These are phyloP conservation scores for Pelargonium cotyledonis DNA, from an alignment of 441 rosid species.

Conservation along the genomic window DNA sequence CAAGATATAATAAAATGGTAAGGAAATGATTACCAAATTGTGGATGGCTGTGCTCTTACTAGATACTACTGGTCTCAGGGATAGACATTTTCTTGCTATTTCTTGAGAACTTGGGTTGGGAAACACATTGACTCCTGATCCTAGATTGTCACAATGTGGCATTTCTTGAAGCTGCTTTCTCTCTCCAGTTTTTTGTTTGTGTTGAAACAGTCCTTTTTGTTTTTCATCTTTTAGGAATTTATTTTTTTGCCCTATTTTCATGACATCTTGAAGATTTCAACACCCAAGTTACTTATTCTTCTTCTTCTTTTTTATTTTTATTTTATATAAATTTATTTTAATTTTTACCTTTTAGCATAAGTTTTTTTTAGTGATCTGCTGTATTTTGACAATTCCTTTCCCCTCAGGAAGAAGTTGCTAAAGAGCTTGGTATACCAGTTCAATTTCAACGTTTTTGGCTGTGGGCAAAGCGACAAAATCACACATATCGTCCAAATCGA, in stretches of 20 bases:
- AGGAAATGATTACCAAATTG: neutral
- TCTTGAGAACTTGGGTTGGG: neutral
- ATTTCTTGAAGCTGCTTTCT: neutral
- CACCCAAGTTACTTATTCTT: neutral
- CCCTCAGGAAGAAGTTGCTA: conserved; percentile 46
- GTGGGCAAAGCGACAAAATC: conserved; percentile 52
- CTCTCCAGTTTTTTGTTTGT: neutral
- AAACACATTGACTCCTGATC: neutral
- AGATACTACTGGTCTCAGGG: neutral
- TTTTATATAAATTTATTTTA: no score
- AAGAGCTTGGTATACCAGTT: conserved; percentile 42
- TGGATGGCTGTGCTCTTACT: conserved; percentile 5
- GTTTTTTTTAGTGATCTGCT: neutral
- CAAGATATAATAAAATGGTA: neutral
- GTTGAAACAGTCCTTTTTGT: neutral
- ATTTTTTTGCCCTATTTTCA: neutral
- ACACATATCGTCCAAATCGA: conserved; percentile 49
- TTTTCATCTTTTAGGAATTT: neutral
- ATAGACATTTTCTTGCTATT: neutral
- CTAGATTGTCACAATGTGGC: neutral
- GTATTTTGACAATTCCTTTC: conserved; percentile 6
- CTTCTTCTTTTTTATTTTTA: no score
- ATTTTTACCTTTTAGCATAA: neutral
- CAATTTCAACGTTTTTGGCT: conserved; percentile 53
- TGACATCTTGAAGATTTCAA: neutral